Base-by-base conservation (phyloP, 1,284 basidiomycete genomes). In the Taiwanofungus camphoratus region DNA sequence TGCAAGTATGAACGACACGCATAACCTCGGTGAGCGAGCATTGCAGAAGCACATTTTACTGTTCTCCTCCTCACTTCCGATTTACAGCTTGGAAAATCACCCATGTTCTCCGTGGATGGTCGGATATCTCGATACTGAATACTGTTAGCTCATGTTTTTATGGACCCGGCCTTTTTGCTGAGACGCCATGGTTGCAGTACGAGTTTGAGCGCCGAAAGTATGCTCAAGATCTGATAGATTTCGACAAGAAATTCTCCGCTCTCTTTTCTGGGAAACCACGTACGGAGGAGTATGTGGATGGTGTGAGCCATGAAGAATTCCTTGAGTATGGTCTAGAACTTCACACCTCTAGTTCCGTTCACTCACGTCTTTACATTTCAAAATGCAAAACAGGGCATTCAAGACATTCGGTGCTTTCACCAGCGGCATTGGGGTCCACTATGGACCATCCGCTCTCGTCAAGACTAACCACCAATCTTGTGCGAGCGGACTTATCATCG, bases 1-100 rank as follows among this genome's bases (percentile, higher is more conserved):
- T 53, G 77, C 77, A 1, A 85, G 84, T 53, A 89, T 91, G 85
- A 86, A 83, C 48, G 88, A 92, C 56, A 77, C 82, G 8, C 87
- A 87, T 52, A 90, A 90, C 55, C 71, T 90, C 13, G 71, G 81
- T 79, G 32, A 9, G 62, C 54, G 15, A 13, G 29, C 2, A 11
- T 5, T 20, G 9, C n/a, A n/a, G n/a, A 1, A 26, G 19, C 24
- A 22, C 22, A 18, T 30, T 9, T 37, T 29, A 7, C 15, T 22
- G 3, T 13, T 23, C 26, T 11, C 4, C 19, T 21, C 24, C 15
- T 36, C 29, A 22, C 22, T 31, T 26, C 5, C 4, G 21, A n/a
- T n/a, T 32, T 16, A 7, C 6, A 79, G 82, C 73, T 2, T 91
- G 87, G 88, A 92, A 92, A 57, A 55, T 92, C 34, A 70, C 69